Base-by-base conservation (phyloP, 2,329 filamentous ascomycete species). In the Chaetomiaceae sp. region DNA sequence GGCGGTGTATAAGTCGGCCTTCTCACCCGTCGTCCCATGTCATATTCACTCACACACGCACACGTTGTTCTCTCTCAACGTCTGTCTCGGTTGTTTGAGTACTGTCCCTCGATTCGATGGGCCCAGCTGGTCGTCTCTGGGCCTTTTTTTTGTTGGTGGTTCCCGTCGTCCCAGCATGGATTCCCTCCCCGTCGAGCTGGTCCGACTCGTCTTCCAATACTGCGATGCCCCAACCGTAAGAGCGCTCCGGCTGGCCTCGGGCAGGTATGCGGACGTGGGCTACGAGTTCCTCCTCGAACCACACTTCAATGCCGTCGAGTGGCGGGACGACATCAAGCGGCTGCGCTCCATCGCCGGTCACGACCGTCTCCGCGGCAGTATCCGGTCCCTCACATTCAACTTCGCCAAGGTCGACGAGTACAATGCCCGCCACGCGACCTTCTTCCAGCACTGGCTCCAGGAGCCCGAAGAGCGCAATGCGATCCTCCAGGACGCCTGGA, bases 351-450 rank as follows among this genome's bases (percentile, higher is more conserved):
- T 79, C 51, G 72, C 75, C 14, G 62, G 64, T 48, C 68, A 75
- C 56, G 67, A 71, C 34, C 71, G 69, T 5, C 69, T 77, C 29
- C 69, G 71, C 46, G 62, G 62, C 38, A 68, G 66, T 53, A 72
- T 79, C 62, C 66, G 67, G 25, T 68, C 71, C 18, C 62, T 77
- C 55, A 73, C 70, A 53, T 69, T 78, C 61, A 75, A 75, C 61
- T 69, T 78, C 48, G 66, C 72, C 51, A 69, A 72, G 43, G 58
- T 75, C 38, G 67, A 73, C 56, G 69, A 70, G 51, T 71, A 73
- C 50, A 68, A 69, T 55, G 70, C 69, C 53, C 67, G 69, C 51
- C 66, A 70, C 52, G 59, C 63, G 18, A 64, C 64, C 7, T 67
- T 62, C 58, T 65, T 67, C 51, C 65, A 71, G 53, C 69, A 71